These are phyloP conservation scores for Quercus parvula DNA, from an alignment of 306 rosid species.

Conservation along the genomic window DNA sequence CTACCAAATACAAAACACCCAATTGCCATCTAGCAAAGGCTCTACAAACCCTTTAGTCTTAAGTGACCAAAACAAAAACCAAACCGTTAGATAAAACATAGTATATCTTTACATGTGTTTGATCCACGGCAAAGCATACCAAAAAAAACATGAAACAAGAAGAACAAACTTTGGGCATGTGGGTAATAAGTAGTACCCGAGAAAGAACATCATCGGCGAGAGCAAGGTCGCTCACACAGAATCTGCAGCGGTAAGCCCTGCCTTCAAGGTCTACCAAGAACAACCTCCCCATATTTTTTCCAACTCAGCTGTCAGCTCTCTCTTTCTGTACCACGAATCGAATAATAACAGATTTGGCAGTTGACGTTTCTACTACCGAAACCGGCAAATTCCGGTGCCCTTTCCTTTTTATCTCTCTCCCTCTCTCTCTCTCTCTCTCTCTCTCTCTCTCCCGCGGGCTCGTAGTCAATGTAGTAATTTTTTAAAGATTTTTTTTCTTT, in stretches of 20 bases:
- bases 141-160: not conserved
- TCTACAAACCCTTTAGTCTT: not conserved
- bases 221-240: constrained; percentile 57
- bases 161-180: not conserved
- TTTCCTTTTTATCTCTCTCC: not conserved
- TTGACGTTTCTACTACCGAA: constrained; percentile 3
- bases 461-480: too few species aligned
- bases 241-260: constrained; percentile 57
- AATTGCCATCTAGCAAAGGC: not conserved
- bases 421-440: too few species aligned
- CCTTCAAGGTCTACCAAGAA: constrained; percentile 77
- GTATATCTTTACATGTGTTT: not conserved
- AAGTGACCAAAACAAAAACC: not conserved
- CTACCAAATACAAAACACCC: not conserved
- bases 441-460: too few species aligned
- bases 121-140: not conserved
- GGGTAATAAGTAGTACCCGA: constrained; percentile 39
- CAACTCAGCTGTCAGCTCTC: not conserved
- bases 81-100: too few species aligned
- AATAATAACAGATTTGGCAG: not conserved
- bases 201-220: constrained; percentile 65
- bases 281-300: constrained; percentile 59
- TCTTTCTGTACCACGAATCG: not conserved
- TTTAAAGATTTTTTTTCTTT: too few species aligned
- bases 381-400: constrained; percentile 13